phyloP scores from a whole-genome alignment of 176 grass and related monocot species.

The Oryza rufipogon region DNA sequence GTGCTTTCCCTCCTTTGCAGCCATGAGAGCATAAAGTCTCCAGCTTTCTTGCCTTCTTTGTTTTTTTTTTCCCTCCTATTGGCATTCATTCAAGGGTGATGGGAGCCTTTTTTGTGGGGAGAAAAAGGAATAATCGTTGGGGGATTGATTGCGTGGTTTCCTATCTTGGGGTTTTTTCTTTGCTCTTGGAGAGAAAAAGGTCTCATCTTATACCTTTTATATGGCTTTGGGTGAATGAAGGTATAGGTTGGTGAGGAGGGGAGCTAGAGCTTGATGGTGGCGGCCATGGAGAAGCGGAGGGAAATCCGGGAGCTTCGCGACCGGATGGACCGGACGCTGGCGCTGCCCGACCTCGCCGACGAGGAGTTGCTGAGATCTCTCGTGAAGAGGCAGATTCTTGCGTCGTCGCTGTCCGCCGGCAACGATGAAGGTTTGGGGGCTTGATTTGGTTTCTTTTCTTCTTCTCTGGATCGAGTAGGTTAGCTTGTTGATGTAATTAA shows the following conservation, averaged over 20 bases:
- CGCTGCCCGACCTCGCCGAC: constrained; percentile 67
- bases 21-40: constrained; percentile 3
- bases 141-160: background rate
- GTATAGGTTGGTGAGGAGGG: background rate
- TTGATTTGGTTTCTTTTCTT: constrained; percentile 11
- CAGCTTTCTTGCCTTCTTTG: background rate
- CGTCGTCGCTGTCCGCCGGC: constrained; percentile 27
- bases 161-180: background rate
- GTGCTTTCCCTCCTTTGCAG: background rate
- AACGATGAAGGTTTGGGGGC: constrained; percentile 23
- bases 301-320: constrained; percentile 62
- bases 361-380: constrained; percentile 59
- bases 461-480: background rate
- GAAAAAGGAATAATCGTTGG: background rate
- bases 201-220: constrained; percentile 10
- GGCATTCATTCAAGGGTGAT: background rate
- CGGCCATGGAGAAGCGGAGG: constrained; percentile 73
- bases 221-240: background rate
- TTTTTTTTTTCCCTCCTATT: background rate
- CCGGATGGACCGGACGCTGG: constrained; percentile 66
- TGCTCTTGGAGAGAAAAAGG: background rate
- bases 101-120: background rate
- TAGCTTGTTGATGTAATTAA: constrained; percentile 10
- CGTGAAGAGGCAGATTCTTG: constrained; percentile 68
- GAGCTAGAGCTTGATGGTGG: background rate